Evolutionary conservation across 495 filamentous ascomycete genomes (phyloP).

Genomic region (Talaromyces ruber): DNA sequence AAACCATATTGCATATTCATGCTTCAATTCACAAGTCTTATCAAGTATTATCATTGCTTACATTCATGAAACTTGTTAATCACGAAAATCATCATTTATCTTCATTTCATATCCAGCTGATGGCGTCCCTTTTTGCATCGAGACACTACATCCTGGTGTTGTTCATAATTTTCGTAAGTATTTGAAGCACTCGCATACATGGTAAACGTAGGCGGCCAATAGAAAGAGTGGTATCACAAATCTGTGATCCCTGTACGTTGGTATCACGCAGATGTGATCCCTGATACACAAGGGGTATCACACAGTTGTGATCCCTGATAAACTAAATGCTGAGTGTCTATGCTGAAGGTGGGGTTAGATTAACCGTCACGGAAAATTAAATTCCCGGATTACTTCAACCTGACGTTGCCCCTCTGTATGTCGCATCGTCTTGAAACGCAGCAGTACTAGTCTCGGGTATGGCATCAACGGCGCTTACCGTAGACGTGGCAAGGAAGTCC

Average conservation of each 20-base stretch:
- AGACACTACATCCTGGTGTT: slow-evolving; percentile 4
- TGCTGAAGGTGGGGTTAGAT: slow-evolving; percentile 2
- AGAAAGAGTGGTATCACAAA: neutral
- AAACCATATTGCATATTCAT: too few species aligned
- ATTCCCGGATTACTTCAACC: slow-evolving; percentile 2
- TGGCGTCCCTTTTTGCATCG: slow-evolving; percentile 3
- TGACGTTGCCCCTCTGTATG: slow-evolving; percentile 6
- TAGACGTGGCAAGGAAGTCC: slow-evolving; percentile 13
- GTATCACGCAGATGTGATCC: slow-evolving; percentile 4
- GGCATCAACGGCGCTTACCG: slow-evolving; percentile 10
- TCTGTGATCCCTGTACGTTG: too few species aligned
- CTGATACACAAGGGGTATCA: slow-evolving; percentile 4
- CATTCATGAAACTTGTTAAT: too few species aligned
- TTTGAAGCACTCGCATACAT: slow-evolving; percentile 1
- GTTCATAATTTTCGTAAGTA: neutral
- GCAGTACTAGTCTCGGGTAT: slow-evolving; percentile 8
- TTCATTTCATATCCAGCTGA: neutral
- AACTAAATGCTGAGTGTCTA: slow-evolving; percentile 2
- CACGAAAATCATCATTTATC: too few species aligned
- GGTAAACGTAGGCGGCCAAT: slow-evolving; percentile 3
- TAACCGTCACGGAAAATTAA: slow-evolving; percentile 5
- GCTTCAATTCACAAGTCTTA: too few species aligned
- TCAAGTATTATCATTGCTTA: too few species aligned
- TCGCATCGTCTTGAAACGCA: slow-evolving; percentile 9
- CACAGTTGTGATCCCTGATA: slow-evolving; percentile 8